A percentile compares a stretch with the other conserved stretches of the same genome.
Evolutionary conservation across 2,329 filamentous ascomycete species (phyloP).

Genomic region (Clonostachys solani): DNA sequence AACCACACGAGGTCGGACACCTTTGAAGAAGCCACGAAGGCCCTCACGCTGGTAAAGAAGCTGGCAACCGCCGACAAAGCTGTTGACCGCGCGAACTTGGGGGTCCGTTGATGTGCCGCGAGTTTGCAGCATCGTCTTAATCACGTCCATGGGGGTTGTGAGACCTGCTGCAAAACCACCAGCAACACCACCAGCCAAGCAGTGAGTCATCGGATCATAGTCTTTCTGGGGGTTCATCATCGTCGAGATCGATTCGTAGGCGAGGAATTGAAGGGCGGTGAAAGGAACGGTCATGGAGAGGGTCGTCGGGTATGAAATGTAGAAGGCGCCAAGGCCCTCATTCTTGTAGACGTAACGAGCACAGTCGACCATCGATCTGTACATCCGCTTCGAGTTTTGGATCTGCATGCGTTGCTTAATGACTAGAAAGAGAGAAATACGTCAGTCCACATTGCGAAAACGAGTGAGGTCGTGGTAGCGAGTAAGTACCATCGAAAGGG

Average conservation of each 20-base stretch:
- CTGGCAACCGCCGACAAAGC: constrained; percentile 72
- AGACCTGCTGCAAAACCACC: constrained; percentile 91
- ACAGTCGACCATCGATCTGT: constrained; percentile 83
- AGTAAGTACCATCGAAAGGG: constrained; percentile 82
- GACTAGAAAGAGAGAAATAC: constrained; percentile 48
- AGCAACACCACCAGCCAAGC: constrained; percentile 84
- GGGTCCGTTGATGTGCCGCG: constrained; percentile 76
- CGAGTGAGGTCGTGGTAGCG: not conserved
- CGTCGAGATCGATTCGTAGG: constrained; percentile 95
- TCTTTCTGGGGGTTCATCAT: constrained; percentile 79
- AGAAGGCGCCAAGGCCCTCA: constrained; percentile 89
- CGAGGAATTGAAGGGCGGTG: constrained; percentile 93
- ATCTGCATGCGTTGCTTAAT: constrained; percentile 99
- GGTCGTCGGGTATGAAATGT: constrained; percentile 97
- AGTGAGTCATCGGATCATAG: constrained; percentile 94
- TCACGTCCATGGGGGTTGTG: constrained; percentile 95
- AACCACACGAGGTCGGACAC: constrained; percentile 83
- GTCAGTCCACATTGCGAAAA: not conserved
- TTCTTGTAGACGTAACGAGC: constrained; percentile 81
- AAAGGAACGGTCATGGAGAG: constrained; percentile 98
- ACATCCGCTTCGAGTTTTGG: constrained; percentile 82
- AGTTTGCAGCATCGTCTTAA: constrained; percentile 96
- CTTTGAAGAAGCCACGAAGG: constrained; percentile 84
- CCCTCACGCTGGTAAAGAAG: constrained; percentile 84
- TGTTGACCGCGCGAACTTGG: constrained; percentile 81